These are phyloP conservation scores for Fusarium lyarnte DNA, from an alignment of 2,329 filamentous ascomycete genomes.

Conservation along the genomic window DNA sequence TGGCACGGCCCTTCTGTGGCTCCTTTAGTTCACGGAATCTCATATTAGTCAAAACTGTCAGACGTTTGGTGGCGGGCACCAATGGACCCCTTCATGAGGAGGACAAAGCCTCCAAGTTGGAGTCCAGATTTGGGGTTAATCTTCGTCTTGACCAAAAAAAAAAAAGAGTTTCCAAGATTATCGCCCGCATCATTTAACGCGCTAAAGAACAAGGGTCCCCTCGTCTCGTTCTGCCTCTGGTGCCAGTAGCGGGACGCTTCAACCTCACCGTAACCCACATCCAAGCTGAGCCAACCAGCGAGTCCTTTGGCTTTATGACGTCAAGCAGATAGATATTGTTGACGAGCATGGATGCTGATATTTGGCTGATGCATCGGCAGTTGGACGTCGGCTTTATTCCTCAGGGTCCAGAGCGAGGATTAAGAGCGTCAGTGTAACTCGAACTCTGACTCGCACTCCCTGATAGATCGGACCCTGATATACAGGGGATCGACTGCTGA, in stretches of 20 bases:
- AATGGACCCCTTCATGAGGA: conserved; percentile 19
- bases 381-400: conserved; percentile 16
- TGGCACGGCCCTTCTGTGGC: conserved; percentile 27
- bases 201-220: conserved; percentile 34
- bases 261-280: conserved; percentile 34
- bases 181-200: conserved; percentile 27
- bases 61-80: conserved; percentile 18
- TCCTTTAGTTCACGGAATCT: conserved; percentile 9
- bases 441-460: conserved; percentile 14
- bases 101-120: conserved; percentile 13
- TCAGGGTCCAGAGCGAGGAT: conserved; percentile 17
- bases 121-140: conserved; percentile 35
- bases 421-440: conserved; percentile 4
- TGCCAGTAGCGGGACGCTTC: conserved; percentile 17
- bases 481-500: conserved; percentile 25
- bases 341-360: conserved; percentile 19
- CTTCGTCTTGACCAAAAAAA: conserved; percentile 33
- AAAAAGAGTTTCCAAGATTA: conserved; percentile 35
- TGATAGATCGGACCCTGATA: conserved; percentile 36
- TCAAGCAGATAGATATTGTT: conserved; percentile 21
- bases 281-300: conserved; percentile 28
- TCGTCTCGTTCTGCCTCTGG: conserved; percentile 8
- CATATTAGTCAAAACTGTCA: conserved; percentile 28
- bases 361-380: conserved; percentile 26
- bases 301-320: conserved; percentile 33